Base-by-base conservation (phyloP, 2,329 filamentous ascomycete genomes). In the Periconia macrospinosa region DNA sequence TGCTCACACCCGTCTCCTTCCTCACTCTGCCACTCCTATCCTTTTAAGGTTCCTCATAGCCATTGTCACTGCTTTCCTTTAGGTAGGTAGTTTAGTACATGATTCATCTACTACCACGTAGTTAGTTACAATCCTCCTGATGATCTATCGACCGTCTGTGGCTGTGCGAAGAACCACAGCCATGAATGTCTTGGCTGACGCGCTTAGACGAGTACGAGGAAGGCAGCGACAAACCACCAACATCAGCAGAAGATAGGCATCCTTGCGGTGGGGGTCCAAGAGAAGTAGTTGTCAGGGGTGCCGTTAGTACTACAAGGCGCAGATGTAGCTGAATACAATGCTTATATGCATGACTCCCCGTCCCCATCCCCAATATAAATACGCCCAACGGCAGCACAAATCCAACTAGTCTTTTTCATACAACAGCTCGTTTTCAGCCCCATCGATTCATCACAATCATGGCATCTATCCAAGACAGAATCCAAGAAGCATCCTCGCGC, bases 401-500 rank as follows among this genome's bases (percentile, higher is more conserved):
- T 5, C 8, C 33, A 37, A 3, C 3, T 10, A 37, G 11, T 14
- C 11, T 14, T 37, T 37, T 37, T 37, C 11, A n/a, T 37, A 37
- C 5, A 37, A 5, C 23, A 27, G 23, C 23, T 8, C 23, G 23
- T 27, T 27, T 27, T 8, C 23, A 27, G 23, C 3, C 3, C 3
- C 23, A 27, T 5, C 23, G 8, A 8, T 3, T 27, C 3, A 27
- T 8, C 23, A 27, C 23, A 13, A 58, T 10, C 41, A 68, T 67
- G 67, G 53, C 54, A 27, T 60, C 63, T 11, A 60, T 66, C 5
- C 61, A 65, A 19, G 47, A 55, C 3, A 65, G 63, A 41, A 67
- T 71, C 30, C 66, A 66, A 37, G 52, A 62, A 27, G 67, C 68
- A 43, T 57, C 68, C 1, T 53, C 59, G 9, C 60, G 62, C 30